phyloP scores from a whole-genome alignment of 495 filamentous ascomycete species.

The Trichoderma erinaceum region DNA sequence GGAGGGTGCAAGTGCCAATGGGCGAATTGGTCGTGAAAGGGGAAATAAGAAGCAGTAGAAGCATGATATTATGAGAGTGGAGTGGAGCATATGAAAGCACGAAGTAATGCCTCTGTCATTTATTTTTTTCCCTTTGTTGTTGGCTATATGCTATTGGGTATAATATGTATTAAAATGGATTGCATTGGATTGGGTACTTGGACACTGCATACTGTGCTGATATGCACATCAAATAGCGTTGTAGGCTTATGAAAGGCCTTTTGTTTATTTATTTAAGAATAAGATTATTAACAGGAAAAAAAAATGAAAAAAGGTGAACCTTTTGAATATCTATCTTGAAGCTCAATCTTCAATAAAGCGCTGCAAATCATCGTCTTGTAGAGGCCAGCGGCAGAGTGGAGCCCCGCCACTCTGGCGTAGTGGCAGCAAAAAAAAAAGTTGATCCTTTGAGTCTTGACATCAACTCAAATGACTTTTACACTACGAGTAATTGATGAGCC shows the following conservation, averaged over 20 bases:
- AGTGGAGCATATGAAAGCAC: neutral
- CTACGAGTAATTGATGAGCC: too few species aligned
- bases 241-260: neutral
- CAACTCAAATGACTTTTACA: too few species aligned
- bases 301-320: neutral
- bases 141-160: neutral
- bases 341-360: too few species aligned
- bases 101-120: neutral
- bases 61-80: neutral
- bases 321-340: too few species aligned
- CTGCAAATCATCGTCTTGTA: neutral
- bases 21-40: constrained; percentile 45
- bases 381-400: neutral
- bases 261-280: neutral
- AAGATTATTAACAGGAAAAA: neutral
- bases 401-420: neutral
- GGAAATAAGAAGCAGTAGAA: neutral
- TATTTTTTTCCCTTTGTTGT: too few species aligned
- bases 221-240: neutral
- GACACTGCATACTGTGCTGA: neutral
- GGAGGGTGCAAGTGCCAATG: constrained; percentile 73
- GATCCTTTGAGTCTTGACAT: too few species aligned
- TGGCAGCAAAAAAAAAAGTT: neutral
- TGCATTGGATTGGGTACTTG: neutral
- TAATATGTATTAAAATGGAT: neutral